Evolutionary conservation across 495 filamentous ascomycete genomes (phyloP).

Genomic region (Tuber magnatum): DNA sequence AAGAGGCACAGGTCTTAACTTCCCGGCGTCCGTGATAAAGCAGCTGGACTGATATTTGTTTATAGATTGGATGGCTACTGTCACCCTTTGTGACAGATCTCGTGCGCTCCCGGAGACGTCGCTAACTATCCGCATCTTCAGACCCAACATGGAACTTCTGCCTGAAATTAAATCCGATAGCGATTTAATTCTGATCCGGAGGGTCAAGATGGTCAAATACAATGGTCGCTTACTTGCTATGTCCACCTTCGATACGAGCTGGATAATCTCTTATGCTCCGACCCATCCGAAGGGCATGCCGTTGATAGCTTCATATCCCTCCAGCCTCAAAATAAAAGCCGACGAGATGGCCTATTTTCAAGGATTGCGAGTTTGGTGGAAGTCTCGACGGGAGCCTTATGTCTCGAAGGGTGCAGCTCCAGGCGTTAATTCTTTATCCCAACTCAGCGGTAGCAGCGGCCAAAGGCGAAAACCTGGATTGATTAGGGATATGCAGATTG

Average conservation of each 20-base stretch:
- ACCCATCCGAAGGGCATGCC: slow-evolving; percentile 4
- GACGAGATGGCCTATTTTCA: slow-evolving; percentile 21
- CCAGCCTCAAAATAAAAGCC: slow-evolving; percentile 5
- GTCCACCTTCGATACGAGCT: slow-evolving; percentile 10
- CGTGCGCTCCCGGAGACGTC: slow-evolving; percentile 11
- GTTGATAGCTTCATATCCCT: slow-evolving; percentile 11
- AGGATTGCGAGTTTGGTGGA: slow-evolving; percentile 30
- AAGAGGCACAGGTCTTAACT: slow-evolving; percentile 21
- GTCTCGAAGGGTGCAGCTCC: background rate
- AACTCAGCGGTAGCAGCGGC: background rate
- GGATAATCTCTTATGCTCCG: slow-evolving; percentile 23
- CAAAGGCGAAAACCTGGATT: slow-evolving; percentile 51
- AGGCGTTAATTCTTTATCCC: background rate
- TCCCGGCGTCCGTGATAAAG: background rate
- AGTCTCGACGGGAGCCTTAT: background rate
- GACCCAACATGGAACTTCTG: slow-evolving; percentile 16
- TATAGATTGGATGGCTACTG: slow-evolving; percentile 30
- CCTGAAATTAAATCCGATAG: slow-evolving; percentile 26
- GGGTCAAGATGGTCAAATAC: slow-evolving; percentile 16
- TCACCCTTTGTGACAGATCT: slow-evolving; percentile 36
- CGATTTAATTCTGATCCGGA: slow-evolving; percentile 30
- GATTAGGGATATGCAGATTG: slow-evolving; percentile 56
- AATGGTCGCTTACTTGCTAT: slow-evolving; percentile 12
- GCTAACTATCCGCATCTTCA: slow-evolving; percentile 27
- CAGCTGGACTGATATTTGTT: background rate